phyloP scores from a whole-genome alignment of 441 rosid species.

The Erysimum pusillum region DNA sequence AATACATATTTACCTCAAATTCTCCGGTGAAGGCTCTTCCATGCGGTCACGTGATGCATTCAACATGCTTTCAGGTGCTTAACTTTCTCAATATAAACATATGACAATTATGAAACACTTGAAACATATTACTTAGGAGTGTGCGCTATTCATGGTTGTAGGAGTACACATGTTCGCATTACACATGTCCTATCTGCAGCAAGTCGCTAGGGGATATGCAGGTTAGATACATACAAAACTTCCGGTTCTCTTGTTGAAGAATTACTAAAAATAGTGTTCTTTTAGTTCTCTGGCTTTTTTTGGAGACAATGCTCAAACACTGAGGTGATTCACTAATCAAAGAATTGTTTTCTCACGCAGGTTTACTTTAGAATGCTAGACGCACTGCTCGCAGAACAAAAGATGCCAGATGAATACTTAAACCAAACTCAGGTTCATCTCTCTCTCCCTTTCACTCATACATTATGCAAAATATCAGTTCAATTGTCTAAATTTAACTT shows the following conservation, averaged over 20 bases:
- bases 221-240: no score
- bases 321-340: slow-evolving; percentile 30
- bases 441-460: no score
- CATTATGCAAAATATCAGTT: no score
- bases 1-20: slow-evolving; percentile 79
- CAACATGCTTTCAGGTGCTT: slow-evolving; percentile 86
- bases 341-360: slow-evolving; percentile 51
- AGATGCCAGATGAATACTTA: slow-evolving; percentile 74
- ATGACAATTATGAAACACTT: slow-evolving; percentile 23
- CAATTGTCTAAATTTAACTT: no score
- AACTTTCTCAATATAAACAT: no score
- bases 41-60: slow-evolving; percentile 97
- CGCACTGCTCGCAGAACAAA: slow-evolving; percentile 79
- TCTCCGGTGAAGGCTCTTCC: slow-evolving; percentile 79
- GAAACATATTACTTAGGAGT: slow-evolving; percentile 14
- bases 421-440: slow-evolving; percentile 74
- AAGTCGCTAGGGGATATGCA: slow-evolving; percentile 98
- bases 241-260: no score
- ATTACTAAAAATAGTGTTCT: no score
- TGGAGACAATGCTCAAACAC: no score
- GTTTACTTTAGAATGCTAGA: slow-evolving; percentile 89
- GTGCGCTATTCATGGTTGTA: slow-evolving; percentile 59
- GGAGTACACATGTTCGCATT: slow-evolving; percentile 83
- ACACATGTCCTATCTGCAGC: slow-evolving; percentile 94
- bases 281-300: no score